Base-by-base conservation (phyloP, 2,329 filamentous ascomycete genomes). In the Penicillium rolfsii region DNA sequence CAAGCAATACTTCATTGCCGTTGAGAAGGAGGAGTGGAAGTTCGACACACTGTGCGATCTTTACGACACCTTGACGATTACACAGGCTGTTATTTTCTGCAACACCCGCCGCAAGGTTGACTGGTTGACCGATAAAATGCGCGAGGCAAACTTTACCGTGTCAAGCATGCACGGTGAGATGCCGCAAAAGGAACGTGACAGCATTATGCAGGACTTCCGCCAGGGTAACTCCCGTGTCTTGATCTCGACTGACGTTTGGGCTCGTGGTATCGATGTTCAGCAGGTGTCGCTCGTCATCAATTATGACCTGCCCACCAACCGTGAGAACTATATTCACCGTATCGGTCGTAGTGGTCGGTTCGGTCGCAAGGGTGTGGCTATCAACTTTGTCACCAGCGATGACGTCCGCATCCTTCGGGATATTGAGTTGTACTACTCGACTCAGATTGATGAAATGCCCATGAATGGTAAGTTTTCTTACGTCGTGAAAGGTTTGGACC, bases 201-300 rank as follows among this genome's bases (percentile, higher is more conserved):
- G 96, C 77, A 99, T 99, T 82, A 99, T 99, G 95, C 97, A 99
- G 89, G 95, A 99, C 85, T 99, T 99, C 91, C 93, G 95, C 76
- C 97, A 93, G 71, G 95, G 95, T 71, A 97, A 93, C 79, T 97
- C 93, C 69, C 93, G 95, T 90, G 95, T 99, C 71, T 86, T 99
- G 76, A 99, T 99, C 77, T 93, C 95, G 81, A 99, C 95, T 69
- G 95, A 99, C 79, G 87, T 99, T 67, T 86, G 97, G 80, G 95
- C 95, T 79, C 94, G 95, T 90, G 95, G 95, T 89, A 99, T 99
- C 82, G 95, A 99, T 82, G 95, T 99, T 76, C 95, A 99, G 86
- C 95, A 99, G 85, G 95, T 99, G 65, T 97, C 94, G 62, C 86
- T 99, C 79, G 95, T 99, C 84, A 99, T 99, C 88, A 99, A 99